Conservation (phyloP, 1,284 basidiomycete genomes). For the Tilletia horrida region DNA sequence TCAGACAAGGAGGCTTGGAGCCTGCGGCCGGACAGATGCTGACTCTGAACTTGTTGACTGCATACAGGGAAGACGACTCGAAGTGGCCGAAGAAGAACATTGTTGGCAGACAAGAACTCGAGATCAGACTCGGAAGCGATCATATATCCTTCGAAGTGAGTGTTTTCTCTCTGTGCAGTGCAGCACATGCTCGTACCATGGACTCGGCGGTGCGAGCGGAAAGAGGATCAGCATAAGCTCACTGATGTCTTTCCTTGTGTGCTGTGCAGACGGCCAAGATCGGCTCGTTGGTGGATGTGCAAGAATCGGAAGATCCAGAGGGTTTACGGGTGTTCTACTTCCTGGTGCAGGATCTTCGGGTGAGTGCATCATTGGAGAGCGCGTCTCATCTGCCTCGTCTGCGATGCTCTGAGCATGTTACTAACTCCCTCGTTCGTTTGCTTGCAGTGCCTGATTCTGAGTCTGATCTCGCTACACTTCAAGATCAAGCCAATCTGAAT, state of each 20-base stretch:
- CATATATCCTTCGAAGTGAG: slow-evolving; percentile 95
- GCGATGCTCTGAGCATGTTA: neutral
- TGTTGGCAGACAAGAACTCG: slow-evolving; percentile 94
- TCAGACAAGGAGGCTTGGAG: neutral
- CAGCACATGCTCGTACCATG: neutral
- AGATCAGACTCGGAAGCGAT: slow-evolving; percentile 87
- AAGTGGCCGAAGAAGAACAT: slow-evolving; percentile 99
- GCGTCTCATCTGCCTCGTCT: neutral
- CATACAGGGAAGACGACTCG: slow-evolving; percentile 83
- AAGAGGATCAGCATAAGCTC: neutral
- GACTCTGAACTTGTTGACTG: neutral
- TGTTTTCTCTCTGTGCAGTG: slow-evolving; percentile 25
- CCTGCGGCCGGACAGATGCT: neutral
- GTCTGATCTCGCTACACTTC: slow-evolving; percentile 94
- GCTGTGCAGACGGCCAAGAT: slow-evolving; percentile 87
- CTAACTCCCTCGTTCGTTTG: too few relatives aligned
- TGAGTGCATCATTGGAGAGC: slow-evolving; percentile 53
- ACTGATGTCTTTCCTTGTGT: neutral
- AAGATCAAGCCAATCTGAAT: slow-evolving; percentile 94
- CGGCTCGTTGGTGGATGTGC: slow-evolving; percentile 90
- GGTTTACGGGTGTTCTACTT: slow-evolving; percentile 99
- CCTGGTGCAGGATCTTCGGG: slow-evolving; percentile 93
- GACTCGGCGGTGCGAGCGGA: too few relatives aligned
- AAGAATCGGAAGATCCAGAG: slow-evolving; percentile 94
- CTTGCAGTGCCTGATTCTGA: slow-evolving; percentile 87